Base-by-base conservation (phyloP, 2,329 filamentous ascomycete species). In the Decorospora gaudefroyi region DNA sequence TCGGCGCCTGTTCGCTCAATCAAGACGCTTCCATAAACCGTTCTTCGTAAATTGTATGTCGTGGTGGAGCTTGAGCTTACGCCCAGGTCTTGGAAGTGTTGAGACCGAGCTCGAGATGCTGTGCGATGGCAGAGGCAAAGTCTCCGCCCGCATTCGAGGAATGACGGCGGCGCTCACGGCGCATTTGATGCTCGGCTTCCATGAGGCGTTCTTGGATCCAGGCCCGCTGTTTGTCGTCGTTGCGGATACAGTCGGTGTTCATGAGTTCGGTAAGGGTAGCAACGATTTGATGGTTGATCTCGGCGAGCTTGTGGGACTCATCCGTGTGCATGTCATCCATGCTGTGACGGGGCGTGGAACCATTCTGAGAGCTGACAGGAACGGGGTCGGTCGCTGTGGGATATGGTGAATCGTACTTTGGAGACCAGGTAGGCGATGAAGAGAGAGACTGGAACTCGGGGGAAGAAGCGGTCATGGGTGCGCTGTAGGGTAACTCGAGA, bases 171-270 rank as follows among this genome's bases (percentile, higher is more conserved):
- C 70, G 66, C 50, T 75, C 71, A 39, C 68, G 62, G 41, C 72
- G 73, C 37, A 76, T 70, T 59, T 80, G 75, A 49, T 70, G 72
- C 56, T 81, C 78, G 2, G 75, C 73, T 41, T 80, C 77, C 75
- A 81, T 78, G 32, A 81, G 65, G 32, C 75, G 68, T 4, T 69
- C 70, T 53, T 80, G 78, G 9, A 80, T 73, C 76, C 77, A 80
- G 11, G 65, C 64, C 27, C 78, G 69, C 46, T 67, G 66, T 46
- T 71, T 71, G 1, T 67, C 60, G 60, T 80, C 77, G 7, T 66
- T 59, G 27, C 71, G 72, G 3, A 79, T 77, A 27, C 71, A 72
- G 11, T 77, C 74, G 32, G 76, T 78, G 51, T 81, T 80, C 40
- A 81, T 64, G 1, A 81, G 66, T 45, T 79, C 76, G 8, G 77